A percentile compares a stretch with the other conserved stretches of the same genome.
phyloP scores from a whole-genome alignment of 139 green algal species.

The Volvox reticuliferus region DNA sequence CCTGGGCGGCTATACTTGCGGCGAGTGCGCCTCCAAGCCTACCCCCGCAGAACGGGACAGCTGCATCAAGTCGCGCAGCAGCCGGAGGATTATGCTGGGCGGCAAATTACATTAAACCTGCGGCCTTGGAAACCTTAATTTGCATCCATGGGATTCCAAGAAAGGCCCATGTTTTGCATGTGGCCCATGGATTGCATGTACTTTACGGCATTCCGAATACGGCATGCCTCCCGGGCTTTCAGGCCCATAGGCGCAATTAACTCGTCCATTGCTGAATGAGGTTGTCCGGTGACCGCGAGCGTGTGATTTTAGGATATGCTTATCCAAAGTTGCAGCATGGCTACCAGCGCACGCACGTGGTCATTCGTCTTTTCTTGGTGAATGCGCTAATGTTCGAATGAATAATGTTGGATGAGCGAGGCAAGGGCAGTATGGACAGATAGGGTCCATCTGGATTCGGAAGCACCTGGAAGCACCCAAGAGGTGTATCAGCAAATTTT shows the following conservation, averaged over 20 bases:
- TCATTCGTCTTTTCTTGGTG: no score
- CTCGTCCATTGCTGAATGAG: neutral
- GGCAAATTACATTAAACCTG: neutral
- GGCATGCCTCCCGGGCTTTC: neutral
- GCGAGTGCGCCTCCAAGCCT: neutral
- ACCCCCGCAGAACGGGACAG: neutral
- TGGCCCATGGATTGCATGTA: neutral
- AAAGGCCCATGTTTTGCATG: neutral
- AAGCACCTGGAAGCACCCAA: no score
- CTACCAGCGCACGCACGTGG: no score
- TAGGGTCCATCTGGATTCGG: no score
- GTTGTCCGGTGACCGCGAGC: neutral
- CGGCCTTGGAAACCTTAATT: no score
- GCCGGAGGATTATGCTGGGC: neutral
- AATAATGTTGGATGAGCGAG: no score
- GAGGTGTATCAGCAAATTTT: no score
- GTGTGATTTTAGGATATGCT: neutral
- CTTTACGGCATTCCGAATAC: neutral
- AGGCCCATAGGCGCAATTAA: neutral
- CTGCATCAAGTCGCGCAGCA: neutral
- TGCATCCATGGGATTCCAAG: no score
- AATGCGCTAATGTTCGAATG: no score
- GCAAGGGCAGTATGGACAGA: no score
- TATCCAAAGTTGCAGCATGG: no score
- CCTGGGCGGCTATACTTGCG: neutral